Evolutionary conservation across 306 rosid genomes (phyloP).

Genomic region (Ochetophila trinervis): DNA sequence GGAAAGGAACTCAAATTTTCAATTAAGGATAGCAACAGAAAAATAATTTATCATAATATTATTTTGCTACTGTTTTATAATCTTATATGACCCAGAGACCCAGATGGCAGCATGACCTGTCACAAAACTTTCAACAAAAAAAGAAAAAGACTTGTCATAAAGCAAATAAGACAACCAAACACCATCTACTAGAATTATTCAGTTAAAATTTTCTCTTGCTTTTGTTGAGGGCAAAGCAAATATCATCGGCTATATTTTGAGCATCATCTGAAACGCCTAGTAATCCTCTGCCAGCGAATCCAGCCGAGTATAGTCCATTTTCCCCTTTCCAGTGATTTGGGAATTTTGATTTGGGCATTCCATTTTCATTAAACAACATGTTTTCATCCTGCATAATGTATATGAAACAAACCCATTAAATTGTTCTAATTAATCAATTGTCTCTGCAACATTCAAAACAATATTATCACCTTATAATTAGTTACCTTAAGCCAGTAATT

Average conservation of each 20-base stretch:
- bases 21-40: too few species aligned
- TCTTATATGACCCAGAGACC: too few species aligned
- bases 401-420: not conserved
- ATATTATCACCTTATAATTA: not conserved
- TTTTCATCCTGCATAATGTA: constrained; percentile 41
- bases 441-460: not conserved
- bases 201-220: not conserved
- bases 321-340: constrained; percentile 63
- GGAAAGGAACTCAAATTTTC: too few species aligned
- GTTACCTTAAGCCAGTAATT: constrained; percentile 61
- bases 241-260: constrained; percentile 34
- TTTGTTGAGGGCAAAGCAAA: not conserved
- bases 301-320: constrained; percentile 44
- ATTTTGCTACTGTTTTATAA: too few species aligned
- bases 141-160: not conserved
- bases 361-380: constrained; percentile 43
- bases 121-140: not conserved
- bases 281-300: constrained; percentile 49
- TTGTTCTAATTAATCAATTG: not conserved
- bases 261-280: constrained; percentile 53
- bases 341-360: constrained; percentile 47
- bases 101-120: too few species aligned
- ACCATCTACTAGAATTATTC: not conserved
- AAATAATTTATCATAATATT: too few species aligned
- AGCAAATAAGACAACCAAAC: not conserved